Conservation (phyloP, 345 rosid species). For the Melaleuca alternifolia region DNA sequence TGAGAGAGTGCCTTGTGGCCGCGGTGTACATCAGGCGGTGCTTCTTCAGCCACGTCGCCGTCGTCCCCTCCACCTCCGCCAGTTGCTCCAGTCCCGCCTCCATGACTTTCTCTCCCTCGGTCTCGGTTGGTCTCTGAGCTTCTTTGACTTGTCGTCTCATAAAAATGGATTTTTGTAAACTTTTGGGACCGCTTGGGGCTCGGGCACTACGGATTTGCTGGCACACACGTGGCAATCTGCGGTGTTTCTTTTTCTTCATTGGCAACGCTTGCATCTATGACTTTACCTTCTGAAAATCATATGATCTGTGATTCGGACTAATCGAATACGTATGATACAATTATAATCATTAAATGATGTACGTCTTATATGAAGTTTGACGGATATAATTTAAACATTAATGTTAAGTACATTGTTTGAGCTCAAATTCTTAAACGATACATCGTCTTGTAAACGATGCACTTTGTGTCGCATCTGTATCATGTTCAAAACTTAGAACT, state of each 20-base stretch:
- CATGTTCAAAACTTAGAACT: background rate
- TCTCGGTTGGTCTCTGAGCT: background rate
- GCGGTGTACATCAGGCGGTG: constrained; percentile 39
- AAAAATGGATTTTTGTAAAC: accelerated
- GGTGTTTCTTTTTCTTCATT: accelerated
- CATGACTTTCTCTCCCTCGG: background rate
- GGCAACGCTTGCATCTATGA: background rate
- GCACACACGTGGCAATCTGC: background rate
- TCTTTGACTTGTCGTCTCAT: background rate
- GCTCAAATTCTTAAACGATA: too few relatives aligned
- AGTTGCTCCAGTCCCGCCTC: constrained; percentile 11
- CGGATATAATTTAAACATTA: accelerated
- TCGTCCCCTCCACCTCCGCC: constrained; percentile 19
- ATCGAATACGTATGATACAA: accelerated
- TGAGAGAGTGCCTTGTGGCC: constrained; percentile 66
- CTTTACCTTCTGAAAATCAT: accelerated
- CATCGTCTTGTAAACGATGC: too few relatives aligned
- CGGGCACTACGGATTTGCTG: background rate
- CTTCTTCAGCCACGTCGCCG: constrained; percentile 58
- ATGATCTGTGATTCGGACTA: accelerated
- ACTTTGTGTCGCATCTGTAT: background rate
- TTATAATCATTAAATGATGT: accelerated
- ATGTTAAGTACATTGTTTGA: too few relatives aligned
- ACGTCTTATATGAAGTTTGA: accelerated
- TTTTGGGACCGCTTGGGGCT: background rate